Evolutionary conservation across 768 basidiomycete species (phyloP), one percentile per base, ranked within the genome.

Genomic region (Tricholomella constricta): DNA sequence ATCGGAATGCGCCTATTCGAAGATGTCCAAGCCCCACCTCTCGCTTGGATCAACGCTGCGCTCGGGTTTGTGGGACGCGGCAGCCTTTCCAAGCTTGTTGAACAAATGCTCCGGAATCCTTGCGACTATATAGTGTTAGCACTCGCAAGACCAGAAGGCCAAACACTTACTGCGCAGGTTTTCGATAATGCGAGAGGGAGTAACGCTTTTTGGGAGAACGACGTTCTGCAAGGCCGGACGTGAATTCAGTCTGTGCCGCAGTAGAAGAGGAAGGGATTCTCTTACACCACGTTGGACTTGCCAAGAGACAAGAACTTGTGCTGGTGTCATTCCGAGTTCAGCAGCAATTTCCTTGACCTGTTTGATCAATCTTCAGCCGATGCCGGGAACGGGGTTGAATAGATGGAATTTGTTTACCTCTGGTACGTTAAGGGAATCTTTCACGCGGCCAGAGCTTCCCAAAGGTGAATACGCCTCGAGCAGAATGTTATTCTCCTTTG

Each of bases 391-490:
- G n/a, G 20, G 15, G 4, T 3, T 10, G n/a, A n/a, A n/a, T 4
- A 6, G 6, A 26, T 25, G 17, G 3, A 31, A 49, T 32, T 51
- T 15, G 42, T 42, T 2, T 53, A 79, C 84, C 72, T 78, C 82
- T 15, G 85, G 84, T 29, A 85, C 69, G n/a, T 73, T 61, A 42
- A 90, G 78, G 7, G 78, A 77, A 53, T 81, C 73, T 51, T 77
- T 73, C 7, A 88, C 86, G 59, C 78, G 79, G 38, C 78, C 72
- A 45, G 69, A 73, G 56, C 88, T 80, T 44, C 88, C 88, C 2
- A 91, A 76, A 1, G 89, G 89, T 11, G 88, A 91, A 70, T 89
- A 91, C 10, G 89, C 87, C 61, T 89, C 83, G 3, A 89, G 76
- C 12, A 90, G 74, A 17, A 91, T 61, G 15, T 74, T 73, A 53